These are phyloP conservation scores for Liquidambar formosana DNA, from an alignment of 164 flowering plant genomes.

Conservation along the genomic window DNA sequence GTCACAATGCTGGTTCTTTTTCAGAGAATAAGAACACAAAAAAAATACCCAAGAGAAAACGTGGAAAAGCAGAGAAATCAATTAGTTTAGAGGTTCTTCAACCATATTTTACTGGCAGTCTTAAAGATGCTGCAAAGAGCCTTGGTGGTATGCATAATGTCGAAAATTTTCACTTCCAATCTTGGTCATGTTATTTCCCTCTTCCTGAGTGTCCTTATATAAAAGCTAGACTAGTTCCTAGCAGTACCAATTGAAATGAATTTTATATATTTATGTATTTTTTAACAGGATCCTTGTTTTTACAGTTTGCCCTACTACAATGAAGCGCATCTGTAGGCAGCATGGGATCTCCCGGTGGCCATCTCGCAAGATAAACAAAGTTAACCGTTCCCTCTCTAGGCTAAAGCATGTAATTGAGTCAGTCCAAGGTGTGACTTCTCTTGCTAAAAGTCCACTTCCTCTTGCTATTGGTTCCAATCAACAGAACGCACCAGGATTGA, in stretches of 20 bases:
- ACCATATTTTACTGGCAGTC: constrained; percentile 92
- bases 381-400: constrained; percentile 88
- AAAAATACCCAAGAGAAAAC: constrained; percentile 53
- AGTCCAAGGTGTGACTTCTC: constrained; percentile 73
- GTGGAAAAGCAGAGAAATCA: constrained; percentile 84
- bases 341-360: constrained; percentile 99
- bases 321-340: constrained; percentile 97
- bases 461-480: constrained; percentile 51
- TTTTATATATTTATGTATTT: too few species aligned
- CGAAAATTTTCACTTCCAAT: constrained; percentile 3
- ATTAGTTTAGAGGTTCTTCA: constrained; percentile 92
- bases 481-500: constrained; percentile 33
- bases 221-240: neutral
- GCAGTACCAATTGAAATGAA: constrained; percentile 9
- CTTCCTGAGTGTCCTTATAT: neutral
- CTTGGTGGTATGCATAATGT: constrained; percentile 78
- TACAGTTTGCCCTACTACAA: constrained; percentile 96
- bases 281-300: constrained; percentile 18
- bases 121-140: constrained; percentile 96
- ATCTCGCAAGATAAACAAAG: constrained; percentile 95
- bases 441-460: constrained; percentile 60
- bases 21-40: constrained; percentile 31
- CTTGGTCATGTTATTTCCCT: neutral
- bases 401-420: constrained; percentile 90
- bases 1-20: constrained; percentile 20